Evolutionary conservation across 1,284 basidiomycete genomes (phyloP), one percentile per base, ranked within the genome.

Genomic region (Cryptococcus maquisensis): DNA sequence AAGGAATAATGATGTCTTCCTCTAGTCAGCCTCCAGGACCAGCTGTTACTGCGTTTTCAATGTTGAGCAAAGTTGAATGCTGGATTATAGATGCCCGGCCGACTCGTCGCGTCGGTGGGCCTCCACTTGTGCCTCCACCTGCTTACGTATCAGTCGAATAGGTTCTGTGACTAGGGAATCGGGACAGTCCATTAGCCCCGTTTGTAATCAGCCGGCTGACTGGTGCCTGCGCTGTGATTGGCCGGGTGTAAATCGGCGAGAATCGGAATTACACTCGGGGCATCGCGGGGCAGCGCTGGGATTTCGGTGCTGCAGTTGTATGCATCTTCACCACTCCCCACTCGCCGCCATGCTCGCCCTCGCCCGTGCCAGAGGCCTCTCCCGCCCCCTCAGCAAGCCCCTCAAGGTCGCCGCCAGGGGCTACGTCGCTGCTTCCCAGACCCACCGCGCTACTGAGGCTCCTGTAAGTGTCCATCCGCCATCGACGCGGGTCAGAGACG

Each of bases 361-460:
- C 44, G 39, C 57, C 24, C 36, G 54, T 38, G 37, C 54, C 24
- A 39, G 55, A 46, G 44, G 36, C 35, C 38, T 60, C 35, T 44
- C 57, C 42, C 57, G 56, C 50, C 46, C 55, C 9, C 18, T 42
- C 15, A 57, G 55, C 44, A 49, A 23, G 26, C 8, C 13, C 8
- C 18, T 32, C 43, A 49, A n/a, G n/a, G n/a, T n/a, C n/a, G n/a
- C n/a, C n/a, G n/a, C 60, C 15, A 59, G 67, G 55, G 53, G 52
- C 45, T 67, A 72, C 49, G 75, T 75, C 36, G 68, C 69, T 43
- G 68, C 75, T 23, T 69, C 67, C 37, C 67, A 69, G 59, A 68
- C 73, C 8, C 64, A 66, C 28, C 62, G 68, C 39, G 75, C 73
- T n/a, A 60, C 67, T 53, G 73, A 75, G 57, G 73, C 75, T 20